Evolutionary conservation across 768 basidiomycete genomes (phyloP).

Genomic region (Boletus speciosus): DNA sequence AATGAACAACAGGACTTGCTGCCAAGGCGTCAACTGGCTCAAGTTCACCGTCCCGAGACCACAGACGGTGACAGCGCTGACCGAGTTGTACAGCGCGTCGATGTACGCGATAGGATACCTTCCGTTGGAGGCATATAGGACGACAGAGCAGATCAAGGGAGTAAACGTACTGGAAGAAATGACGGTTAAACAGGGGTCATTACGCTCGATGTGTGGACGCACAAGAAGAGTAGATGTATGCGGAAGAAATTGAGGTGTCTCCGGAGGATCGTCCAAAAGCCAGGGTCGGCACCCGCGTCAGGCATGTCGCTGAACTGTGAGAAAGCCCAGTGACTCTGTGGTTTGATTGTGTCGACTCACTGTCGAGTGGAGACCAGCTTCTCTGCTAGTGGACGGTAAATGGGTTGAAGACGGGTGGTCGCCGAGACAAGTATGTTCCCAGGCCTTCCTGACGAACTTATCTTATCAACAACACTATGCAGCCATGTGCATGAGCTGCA

Average conservation of each 20-base stretch:
- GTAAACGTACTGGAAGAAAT: conserved; percentile 55
- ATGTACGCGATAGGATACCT: conserved; percentile 65
- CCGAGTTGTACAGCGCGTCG: conserved; percentile 74
- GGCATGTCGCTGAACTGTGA: conserved; percentile 4
- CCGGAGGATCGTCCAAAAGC: conserved; percentile 28
- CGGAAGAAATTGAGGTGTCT: conserved; percentile 67
- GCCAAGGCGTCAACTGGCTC: conserved; percentile 64
- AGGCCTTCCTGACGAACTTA: no score
- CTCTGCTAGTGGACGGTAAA: no score
- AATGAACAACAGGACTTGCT: conserved; percentile 66
- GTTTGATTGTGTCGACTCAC: not conserved
- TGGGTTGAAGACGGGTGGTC: no score
- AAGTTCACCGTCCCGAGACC: conserved; percentile 71
- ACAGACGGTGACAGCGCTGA: conserved; percentile 76
- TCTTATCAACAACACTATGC: no score
- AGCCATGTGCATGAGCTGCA: no score
- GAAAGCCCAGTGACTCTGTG: not conserved
- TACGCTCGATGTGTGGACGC: conserved; percentile 24
- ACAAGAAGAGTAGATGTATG: conserved; percentile 61
- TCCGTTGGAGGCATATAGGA: conserved; percentile 85
- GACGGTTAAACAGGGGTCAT: conserved; percentile 1
- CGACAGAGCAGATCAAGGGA: conserved; percentile 72
- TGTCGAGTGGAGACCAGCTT: no score
- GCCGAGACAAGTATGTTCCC: no score
- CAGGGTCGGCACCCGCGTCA: not conserved